phyloP scores from a whole-genome alignment of 805 yeast species.

The Spathaspora hagerdaliae region DNA sequence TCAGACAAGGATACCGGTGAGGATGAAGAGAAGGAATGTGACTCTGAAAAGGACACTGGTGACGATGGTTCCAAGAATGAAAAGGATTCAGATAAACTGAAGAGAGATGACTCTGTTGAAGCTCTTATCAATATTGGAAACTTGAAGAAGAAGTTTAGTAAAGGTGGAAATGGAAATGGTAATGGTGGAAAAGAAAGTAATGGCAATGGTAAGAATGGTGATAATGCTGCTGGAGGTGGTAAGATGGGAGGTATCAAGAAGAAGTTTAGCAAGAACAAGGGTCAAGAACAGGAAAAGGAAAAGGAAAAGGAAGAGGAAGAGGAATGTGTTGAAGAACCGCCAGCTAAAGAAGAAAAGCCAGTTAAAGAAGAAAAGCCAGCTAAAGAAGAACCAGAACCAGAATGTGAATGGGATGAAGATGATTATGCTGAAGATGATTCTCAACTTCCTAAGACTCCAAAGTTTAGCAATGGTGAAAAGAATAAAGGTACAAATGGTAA shows the following conservation, averaged over 20 bases:
- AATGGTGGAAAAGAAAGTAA: background rate
- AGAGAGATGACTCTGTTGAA: background rate
- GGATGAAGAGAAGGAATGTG: slow-evolving; percentile 1
- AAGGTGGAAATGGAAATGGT: slow-evolving; percentile 3
- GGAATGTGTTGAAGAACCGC: background rate
- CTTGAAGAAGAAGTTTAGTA: background rate
- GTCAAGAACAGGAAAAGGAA: slow-evolving; percentile 1
- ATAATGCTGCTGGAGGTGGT: background rate
- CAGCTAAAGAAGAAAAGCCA: background rate
- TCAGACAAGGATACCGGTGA: background rate
- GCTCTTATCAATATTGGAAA: slow-evolving; percentile 1
- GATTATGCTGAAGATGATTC: background rate
- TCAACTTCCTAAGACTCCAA: background rate
- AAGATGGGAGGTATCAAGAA: background rate
- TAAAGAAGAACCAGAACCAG: background rate
- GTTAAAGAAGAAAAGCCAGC: background rate
- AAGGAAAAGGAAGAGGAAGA: slow-evolving; percentile 1
- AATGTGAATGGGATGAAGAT: background rate
- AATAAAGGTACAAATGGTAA: background rate
- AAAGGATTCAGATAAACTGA: background rate
- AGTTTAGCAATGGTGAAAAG: background rate
- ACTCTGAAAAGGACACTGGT: background rate
- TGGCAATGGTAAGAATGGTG: background rate
- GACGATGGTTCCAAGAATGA: background rate
- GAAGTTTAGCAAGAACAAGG: slow-evolving; percentile 4